Evolutionary conservation across 108 stramenopile genomes (phyloP), one percentile per base, ranked within the genome.

Genomic region (Heterococcus sp.): DNA sequence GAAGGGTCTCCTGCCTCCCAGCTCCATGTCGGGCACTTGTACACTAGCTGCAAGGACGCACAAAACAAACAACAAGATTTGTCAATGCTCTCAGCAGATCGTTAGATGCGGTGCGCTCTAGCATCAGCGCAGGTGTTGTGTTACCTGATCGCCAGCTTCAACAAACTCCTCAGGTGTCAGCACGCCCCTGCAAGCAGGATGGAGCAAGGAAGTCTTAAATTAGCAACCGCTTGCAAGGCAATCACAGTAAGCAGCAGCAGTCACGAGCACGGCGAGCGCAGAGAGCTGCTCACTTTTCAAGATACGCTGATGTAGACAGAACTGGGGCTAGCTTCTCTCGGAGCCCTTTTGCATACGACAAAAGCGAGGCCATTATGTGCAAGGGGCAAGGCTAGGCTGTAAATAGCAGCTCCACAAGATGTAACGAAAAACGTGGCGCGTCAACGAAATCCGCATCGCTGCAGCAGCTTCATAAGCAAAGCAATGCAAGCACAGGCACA

Each of bases 91-190:
- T n/a, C n/a, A n/a, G n/a, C n/a, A n/a, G n/a, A n/a, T n/a, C n/a
- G n/a, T n/a, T n/a, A n/a, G n/a, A n/a, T n/a, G n/a, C n/a, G n/a
- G n/a, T n/a, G n/a, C n/a, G n/a, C n/a, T n/a, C n/a, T n/a, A n/a
- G n/a, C n/a, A n/a, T n/a, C n/a, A n/a, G n/a, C n/a, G n/a, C n/a
- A n/a, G n/a, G n/a, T n/a, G n/a, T n/a, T n/a, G n/a, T n/a, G n/a
- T 58, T 58, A 58, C 46, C 58, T 75, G 65, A 66, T 85, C 85
- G 2, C 85, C 85, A 1, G 85, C 85, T 37, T 37, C 68, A n/a
- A 85, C 77, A 14, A 85, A 85, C 66, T 85, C 85, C 28, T 84
- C 82, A 35, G 85, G 85, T 1, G 85, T 85, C 11, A 85, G 77
- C 78, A 85, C 84, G n/a, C 85, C 85, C 27, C 76, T 84, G 35